Evolutionary conservation across 129 eudicot species (phyloP), one percentile per base, ranked within the genome.

Genomic region (Scalesia atractyloides): DNA sequence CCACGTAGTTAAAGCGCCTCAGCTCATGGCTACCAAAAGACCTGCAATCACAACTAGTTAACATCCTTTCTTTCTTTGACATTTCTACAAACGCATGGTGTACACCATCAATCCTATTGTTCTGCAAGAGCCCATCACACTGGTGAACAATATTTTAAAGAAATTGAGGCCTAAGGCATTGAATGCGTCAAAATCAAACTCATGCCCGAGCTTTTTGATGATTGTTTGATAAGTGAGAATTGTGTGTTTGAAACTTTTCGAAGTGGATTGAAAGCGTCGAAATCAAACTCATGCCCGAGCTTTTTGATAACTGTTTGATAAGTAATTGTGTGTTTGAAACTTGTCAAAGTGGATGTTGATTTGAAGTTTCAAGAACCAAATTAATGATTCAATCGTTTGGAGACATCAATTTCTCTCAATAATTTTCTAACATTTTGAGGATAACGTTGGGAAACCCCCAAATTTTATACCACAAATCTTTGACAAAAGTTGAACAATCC

Each of bases 41-140:
- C 79, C 68, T 51, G 20, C 56, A 16, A 80, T 80, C 70, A 88
- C 88, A 80, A 88, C 94, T 0, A 94, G 93, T 5, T 60, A 72
- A 56, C 93, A 88, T 9, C 96, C 96, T n/a, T n/a, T n/a, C n/a
- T 84, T 80, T 91, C 60, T 81, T 88, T 8, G 89, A 88, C 96
- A 91, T 88, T 78, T 86, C 93, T 86, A 24, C 30, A 24, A 24
- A 3, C 30, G 2, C 30, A 2, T 24, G 1, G 30, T 24, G 30
- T 24, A 3, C 30, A 24, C 30, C 30, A 24, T 24, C 30, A 0
- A 24, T 24, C 30, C 30, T 3, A 24, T 24, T 24, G 30, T 24
- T 24, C 30, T n/a, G n/a, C n/a, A n/a, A n/a, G n/a, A n/a, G n/a
- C n/a, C n/a, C n/a, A n/a, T n/a, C n/a, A n/a, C n/a, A n/a, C n/a